A percentile compares a stretch with the other conserved stretches of the same genome.
Evolutionary conservation across 2,329 filamentous ascomycete genomes (phyloP).

Genomic region (Pleurostoma richardsiae): DNA sequence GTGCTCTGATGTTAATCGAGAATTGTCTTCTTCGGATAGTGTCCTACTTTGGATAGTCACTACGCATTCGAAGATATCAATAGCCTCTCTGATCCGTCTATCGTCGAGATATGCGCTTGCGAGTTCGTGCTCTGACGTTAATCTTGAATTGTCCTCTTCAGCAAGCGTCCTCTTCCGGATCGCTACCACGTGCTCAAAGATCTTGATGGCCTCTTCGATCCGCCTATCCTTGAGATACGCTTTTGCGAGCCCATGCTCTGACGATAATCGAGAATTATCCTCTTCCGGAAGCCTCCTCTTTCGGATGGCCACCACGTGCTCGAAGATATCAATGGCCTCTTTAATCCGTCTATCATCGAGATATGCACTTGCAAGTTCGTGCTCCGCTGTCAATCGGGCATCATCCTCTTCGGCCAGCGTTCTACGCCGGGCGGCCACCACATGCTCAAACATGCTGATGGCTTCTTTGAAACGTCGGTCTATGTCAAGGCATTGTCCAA

Average conservation of each 20-base stretch:
- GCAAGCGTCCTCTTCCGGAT: background rate
- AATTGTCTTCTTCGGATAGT: background rate
- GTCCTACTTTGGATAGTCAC: background rate
- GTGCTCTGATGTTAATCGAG: background rate
- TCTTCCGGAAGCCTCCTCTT: background rate
- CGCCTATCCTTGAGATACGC: background rate
- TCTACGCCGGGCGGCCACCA: background rate
- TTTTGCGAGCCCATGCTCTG: background rate
- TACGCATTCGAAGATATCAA: background rate
- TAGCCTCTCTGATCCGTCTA: background rate
- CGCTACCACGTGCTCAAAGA: background rate
- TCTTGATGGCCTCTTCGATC: background rate
- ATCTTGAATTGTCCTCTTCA: background rate
- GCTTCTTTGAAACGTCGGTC: slow-evolving; percentile 13
- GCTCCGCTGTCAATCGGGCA: background rate
- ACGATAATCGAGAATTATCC: background rate
- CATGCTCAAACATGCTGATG: background rate
- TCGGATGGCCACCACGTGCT: background rate
- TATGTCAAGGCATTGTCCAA: slow-evolving; percentile 13
- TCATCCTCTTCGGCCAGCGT: background rate
- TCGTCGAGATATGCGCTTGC: background rate
- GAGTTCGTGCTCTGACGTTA: background rate
- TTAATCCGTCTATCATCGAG: background rate
- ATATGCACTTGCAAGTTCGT: background rate
- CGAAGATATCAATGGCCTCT: background rate